Percentiles rank a stretch among this genome's conserved stretches.
phyloP scores from a whole-genome alignment of 768 basidiomycete genomes.

The Crucibulum laeve region DNA sequence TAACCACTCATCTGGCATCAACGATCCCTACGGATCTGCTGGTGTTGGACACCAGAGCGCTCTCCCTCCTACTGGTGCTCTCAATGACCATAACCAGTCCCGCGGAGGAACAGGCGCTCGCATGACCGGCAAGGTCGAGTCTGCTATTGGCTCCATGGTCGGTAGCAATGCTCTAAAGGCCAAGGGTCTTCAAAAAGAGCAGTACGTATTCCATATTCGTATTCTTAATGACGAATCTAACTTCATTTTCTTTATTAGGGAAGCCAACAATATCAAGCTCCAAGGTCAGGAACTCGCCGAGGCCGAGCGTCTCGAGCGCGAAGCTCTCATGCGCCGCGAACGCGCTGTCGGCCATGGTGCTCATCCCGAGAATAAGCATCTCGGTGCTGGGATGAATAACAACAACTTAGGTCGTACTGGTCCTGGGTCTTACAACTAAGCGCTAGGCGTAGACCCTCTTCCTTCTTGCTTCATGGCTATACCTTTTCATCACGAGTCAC shows the following conservation, averaged over 20 bases:
- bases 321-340: constrained; percentile 43
- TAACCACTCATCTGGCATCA: constrained; percentile 1
- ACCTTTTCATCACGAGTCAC: background rate
- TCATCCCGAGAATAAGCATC: constrained; percentile 22
- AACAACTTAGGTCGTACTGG: background rate
- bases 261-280: constrained; percentile 38
- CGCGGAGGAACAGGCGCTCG: constrained; percentile 24
- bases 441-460: background rate
- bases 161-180: constrained; percentile 43
- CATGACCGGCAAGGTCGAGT: constrained; percentile 43
- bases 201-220: constrained; percentile 19
- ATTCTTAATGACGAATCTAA: background rate
- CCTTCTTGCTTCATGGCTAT: background rate
- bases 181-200: constrained; percentile 48
- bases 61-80: constrained; percentile 16
- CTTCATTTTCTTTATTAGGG: constrained; percentile 19
- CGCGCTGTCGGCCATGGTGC: constrained; percentile 49
- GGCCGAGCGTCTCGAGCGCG: constrained; percentile 49
- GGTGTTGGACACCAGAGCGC: constrained; percentile 9
- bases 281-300: constrained; percentile 47
- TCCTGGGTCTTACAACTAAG: background rate
- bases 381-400: constrained; percentile 15
- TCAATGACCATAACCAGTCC: constrained; percentile 14
- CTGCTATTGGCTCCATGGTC: constrained; percentile 37
- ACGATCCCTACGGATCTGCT: constrained; percentile 5